Conservation (phyloP, 768 basidiomycete species). For the Pleurotus ostreatus region DNA sequence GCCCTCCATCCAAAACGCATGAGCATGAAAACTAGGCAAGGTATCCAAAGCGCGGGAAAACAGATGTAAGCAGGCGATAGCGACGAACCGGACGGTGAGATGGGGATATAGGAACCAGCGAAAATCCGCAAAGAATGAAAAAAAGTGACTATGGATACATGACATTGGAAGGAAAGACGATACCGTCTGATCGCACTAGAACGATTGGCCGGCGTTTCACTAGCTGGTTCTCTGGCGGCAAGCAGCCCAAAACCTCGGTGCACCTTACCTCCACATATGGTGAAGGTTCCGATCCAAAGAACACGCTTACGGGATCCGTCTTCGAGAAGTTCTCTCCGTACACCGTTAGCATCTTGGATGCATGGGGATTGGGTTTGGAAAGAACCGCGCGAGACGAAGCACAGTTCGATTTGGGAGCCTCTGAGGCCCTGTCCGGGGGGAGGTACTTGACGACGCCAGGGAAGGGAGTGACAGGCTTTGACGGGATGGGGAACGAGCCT, state of each 20-base stretch:
- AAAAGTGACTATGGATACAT: slow-evolving; percentile 64
- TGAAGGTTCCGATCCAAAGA: slow-evolving; percentile 84
- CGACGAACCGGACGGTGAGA: background rate
- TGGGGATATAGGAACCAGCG: slow-evolving; percentile 9
- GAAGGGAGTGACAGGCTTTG: slow-evolving; percentile 82
- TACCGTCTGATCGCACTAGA: slow-evolving; percentile 79
- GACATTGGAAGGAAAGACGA: slow-evolving; percentile 80
- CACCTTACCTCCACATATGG: slow-evolving; percentile 87
- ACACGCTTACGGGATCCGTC: slow-evolving; percentile 74
- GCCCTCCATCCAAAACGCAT: background rate
- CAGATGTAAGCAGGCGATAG: background rate
- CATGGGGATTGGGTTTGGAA: slow-evolving; percentile 74
- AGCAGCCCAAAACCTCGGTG: slow-evolving; percentile 78
- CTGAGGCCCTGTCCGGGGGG: slow-evolving; percentile 82
- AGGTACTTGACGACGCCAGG: slow-evolving; percentile 88
- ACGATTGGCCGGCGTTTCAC: slow-evolving; percentile 75
- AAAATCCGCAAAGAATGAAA: slow-evolving; percentile 8
- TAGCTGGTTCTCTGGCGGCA: slow-evolving; percentile 67
- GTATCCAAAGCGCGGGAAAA: slow-evolving; percentile 8
- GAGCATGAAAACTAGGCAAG: slow-evolving; percentile 2
- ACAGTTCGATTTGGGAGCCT: slow-evolving; percentile 73
- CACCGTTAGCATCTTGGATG: slow-evolving; percentile 77
- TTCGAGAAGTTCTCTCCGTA: slow-evolving; percentile 90
- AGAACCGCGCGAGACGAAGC: slow-evolving; percentile 61
- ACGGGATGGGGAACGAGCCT: slow-evolving; percentile 73